Percentiles rank a stretch among this genome's conserved stretches.
Conservation (phyloP, 805 yeast genomes). For the Phaffomyces opuntiae region DNA sequence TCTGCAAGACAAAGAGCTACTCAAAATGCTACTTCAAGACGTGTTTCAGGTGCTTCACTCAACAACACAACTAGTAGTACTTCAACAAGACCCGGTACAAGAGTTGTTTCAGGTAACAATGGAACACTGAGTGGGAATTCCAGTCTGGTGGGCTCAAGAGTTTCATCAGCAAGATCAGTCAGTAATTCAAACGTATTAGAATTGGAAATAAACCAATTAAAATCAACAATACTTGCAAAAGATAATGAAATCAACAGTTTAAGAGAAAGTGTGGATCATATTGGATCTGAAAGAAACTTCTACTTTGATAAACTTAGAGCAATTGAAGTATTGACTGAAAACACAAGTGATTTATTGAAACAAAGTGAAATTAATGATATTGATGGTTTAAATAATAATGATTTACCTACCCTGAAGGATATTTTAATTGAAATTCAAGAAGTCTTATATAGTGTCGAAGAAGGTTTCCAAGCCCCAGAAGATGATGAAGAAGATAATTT, state of each 20-base stretch:
- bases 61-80: neutral
- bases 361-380: slow-evolving; percentile 13
- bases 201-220: slow-evolving; percentile 42
- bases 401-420: slow-evolving; percentile 30
- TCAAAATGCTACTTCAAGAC: slow-evolving; percentile 3
- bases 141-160: slow-evolving; percentile 8
- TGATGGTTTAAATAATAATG: neutral
- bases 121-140: neutral
- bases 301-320: slow-evolving; percentile 86
- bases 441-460: slow-evolving; percentile 74
- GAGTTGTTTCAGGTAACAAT: slow-evolving; percentile 2
- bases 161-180: slow-evolving; percentile 11
- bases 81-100: slow-evolving; percentile 1
- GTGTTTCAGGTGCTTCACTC: slow-evolving; percentile 1
- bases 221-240: slow-evolving; percentile 31
- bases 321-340: slow-evolving; percentile 74
- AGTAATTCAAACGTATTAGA: slow-evolving; percentile 20
- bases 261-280: slow-evolving; percentile 51
- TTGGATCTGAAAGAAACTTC: slow-evolving; percentile 81
- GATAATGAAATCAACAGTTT: slow-evolving; percentile 51
- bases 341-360: slow-evolving; percentile 46
- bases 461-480: slow-evolving; percentile 67
- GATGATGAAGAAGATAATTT: slow-evolving; percentile 21
- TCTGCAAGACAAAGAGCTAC: slow-evolving; percentile 1
- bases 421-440: slow-evolving; percentile 59